A percentile compares a stretch with the other conserved stretches of the same genome.
Evolutionary conservation across 2,329 filamentous ascomycete genomes (phyloP).

Genomic region (Cladophialophora chaetospira): DNA sequence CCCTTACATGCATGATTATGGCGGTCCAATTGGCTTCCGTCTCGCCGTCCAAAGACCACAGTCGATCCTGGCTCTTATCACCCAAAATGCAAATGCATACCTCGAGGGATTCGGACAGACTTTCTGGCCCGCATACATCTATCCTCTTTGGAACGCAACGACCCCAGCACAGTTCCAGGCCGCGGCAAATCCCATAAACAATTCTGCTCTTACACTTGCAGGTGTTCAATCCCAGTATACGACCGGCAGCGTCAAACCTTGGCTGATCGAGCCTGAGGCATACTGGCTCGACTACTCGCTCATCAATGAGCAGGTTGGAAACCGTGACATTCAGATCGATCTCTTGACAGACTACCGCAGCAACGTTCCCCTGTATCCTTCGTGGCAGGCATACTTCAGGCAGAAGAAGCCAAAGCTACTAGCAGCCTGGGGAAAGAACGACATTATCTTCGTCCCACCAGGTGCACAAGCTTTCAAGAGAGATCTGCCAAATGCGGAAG

Average conservation of each 20-base stretch:
- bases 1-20: slow-evolving; percentile 65
- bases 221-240: slow-evolving; percentile 40
- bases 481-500: slow-evolving; percentile 52
- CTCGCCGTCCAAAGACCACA: slow-evolving; percentile 54
- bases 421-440: slow-evolving; percentile 60
- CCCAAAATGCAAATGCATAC: slow-evolving; percentile 66
- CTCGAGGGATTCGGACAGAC: slow-evolving; percentile 53
- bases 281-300: slow-evolving; percentile 56
- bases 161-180: slow-evolving; percentile 46
- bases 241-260: slow-evolving; percentile 20
- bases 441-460: slow-evolving; percentile 46
- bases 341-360: slow-evolving; percentile 59
- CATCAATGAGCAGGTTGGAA: slow-evolving; percentile 48
- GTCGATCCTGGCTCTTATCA: slow-evolving; percentile 55
- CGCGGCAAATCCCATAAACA: slow-evolving; percentile 37
- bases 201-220: slow-evolving; percentile 41
- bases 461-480: slow-evolving; percentile 57
- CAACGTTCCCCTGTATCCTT: slow-evolving; percentile 55
- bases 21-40: slow-evolving; percentile 57
- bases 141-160: slow-evolving; percentile 7
- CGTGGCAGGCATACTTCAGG: slow-evolving; percentile 58
- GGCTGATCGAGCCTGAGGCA: slow-evolving; percentile 28
- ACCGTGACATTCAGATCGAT: slow-evolving; percentile 57
- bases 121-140: slow-evolving; percentile 53
- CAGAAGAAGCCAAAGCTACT: slow-evolving; percentile 54